Evolutionary conservation across 2,329 filamentous ascomycete species (phyloP).

Genomic region (Pyrenophora tritici-repentis): DNA sequence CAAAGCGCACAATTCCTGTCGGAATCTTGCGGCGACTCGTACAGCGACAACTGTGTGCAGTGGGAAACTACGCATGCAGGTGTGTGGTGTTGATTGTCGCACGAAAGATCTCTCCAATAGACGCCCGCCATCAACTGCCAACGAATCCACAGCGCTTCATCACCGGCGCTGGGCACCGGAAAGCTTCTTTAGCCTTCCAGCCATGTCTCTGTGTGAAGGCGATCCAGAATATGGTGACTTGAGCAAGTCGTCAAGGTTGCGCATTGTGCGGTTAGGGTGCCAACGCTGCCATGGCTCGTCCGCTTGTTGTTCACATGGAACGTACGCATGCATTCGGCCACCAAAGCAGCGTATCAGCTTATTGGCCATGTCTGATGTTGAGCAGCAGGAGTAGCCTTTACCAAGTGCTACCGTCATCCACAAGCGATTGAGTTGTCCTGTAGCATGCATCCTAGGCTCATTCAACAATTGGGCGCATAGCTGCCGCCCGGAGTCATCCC

Average conservation of each 20-base stretch:
- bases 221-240: slow-evolving; percentile 15
- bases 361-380: slow-evolving; percentile 31
- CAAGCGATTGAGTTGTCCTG: slow-evolving; percentile 29
- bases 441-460: slow-evolving; percentile 33
- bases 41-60: slow-evolving; percentile 11
- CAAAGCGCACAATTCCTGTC: slow-evolving; percentile 9
- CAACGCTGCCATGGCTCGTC: slow-evolving; percentile 30
- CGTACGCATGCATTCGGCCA: slow-evolving; percentile 30
- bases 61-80: slow-evolving; percentile 16
- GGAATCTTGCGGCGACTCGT: slow-evolving; percentile 10
- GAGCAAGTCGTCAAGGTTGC: slow-evolving; percentile 16
- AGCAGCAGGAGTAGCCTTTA: slow-evolving; percentile 27
- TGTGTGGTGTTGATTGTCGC: slow-evolving; percentile 40
- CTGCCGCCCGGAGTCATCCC: slow-evolving; percentile 34
- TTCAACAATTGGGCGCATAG: slow-evolving; percentile 39
- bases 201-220: slow-evolving; percentile 23
- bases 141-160: slow-evolving; percentile 41
- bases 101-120: slow-evolving; percentile 41
- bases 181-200: slow-evolving; percentile 19
- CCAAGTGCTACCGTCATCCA: slow-evolving; percentile 18
- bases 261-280: slow-evolving; percentile 32
- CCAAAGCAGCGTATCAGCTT: slow-evolving; percentile 30
- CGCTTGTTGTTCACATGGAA: slow-evolving; percentile 26
- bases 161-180: slow-evolving; percentile 18
- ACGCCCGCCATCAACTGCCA: slow-evolving; percentile 41